Percentiles rank a stretch among this genome's conserved stretches.
Evolutionary conservation across 2,329 filamentous ascomycete genomes (phyloP).

Genomic region (Pseudogymnoascus sp.): DNA sequence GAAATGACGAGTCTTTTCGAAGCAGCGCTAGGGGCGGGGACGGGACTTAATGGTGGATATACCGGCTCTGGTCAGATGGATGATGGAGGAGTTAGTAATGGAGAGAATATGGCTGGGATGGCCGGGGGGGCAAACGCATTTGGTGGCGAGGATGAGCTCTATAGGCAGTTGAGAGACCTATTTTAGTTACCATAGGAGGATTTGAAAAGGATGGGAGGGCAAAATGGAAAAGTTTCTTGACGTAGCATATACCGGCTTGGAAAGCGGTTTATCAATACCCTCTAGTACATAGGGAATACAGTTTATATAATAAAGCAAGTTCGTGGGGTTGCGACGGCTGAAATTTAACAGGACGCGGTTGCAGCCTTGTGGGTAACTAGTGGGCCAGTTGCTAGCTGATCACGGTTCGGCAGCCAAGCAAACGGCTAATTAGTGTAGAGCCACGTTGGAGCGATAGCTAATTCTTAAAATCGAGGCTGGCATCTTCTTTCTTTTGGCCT

Average conservation of each 20-base stretch:
- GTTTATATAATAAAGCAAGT: no score
- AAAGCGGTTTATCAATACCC: background rate
- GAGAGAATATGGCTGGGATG: constrained; percentile 17
- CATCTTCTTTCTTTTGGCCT: background rate
- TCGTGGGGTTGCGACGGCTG: no score
- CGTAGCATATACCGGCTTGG: background rate
- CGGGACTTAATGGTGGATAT: constrained; percentile 13
- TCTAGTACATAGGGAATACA: no score
- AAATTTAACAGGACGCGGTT: no score
- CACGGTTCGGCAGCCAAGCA: background rate
- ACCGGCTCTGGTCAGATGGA: constrained; percentile 11
- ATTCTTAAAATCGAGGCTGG: background rate
- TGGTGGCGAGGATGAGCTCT: constrained; percentile 28
- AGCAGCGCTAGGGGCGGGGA: constrained; percentile 22
- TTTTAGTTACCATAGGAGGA: constrained; percentile 17
- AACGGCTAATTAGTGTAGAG: background rate
- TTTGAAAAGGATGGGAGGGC: background rate
- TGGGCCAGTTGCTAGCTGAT: no score
- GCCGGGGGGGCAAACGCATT: constrained; percentile 18
- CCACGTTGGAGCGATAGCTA: background rate
- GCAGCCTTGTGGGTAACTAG: no score
- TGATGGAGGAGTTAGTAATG: constrained; percentile 17
- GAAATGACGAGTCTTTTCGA: constrained; percentile 30
- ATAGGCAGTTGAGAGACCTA: constrained; percentile 26
- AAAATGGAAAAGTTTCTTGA: background rate